Evolutionary conservation across 768 basidiomycete species (phyloP).

Genomic region (Boletus rubropictus): DNA sequence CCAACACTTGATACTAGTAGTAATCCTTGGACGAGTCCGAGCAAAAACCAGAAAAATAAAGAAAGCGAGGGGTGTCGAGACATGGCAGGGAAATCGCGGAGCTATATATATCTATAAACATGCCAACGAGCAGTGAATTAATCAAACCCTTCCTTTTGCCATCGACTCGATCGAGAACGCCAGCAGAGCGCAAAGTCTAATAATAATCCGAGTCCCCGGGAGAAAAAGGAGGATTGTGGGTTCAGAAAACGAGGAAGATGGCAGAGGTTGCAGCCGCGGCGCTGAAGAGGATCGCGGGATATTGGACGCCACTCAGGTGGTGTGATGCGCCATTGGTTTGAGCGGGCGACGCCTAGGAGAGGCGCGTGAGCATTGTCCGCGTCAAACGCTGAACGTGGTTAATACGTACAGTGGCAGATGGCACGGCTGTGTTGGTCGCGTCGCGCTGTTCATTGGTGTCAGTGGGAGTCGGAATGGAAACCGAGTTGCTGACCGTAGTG

Average conservation of each 20-base stretch:
- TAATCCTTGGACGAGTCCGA: conserved; percentile 1
- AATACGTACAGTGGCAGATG: not conserved
- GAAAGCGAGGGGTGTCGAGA: not conserved
- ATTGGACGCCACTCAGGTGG: conserved; percentile 5
- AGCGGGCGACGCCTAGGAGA: not conserved
- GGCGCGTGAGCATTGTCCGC: not conserved
- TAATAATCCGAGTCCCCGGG: too few relatives aligned
- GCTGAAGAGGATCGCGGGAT: conserved; percentile 1
- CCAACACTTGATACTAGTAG: too few relatives aligned
- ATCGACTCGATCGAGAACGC: not conserved
- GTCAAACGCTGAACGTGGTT: not conserved
- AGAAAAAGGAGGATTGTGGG: not conserved
- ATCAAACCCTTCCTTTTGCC: not conserved
- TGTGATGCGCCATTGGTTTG: conserved; percentile 13
- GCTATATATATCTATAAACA: not conserved
- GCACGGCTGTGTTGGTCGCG: not conserved
- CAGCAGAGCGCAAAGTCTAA: not conserved
- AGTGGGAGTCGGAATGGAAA: not conserved
- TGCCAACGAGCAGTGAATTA: not conserved
- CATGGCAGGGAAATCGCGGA: not conserved
- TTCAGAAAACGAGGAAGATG: conserved; percentile 2
- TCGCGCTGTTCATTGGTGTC: not conserved
- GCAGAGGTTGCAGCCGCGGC: not conserved
- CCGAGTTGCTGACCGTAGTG: not conserved
- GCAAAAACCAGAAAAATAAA: not conserved